Evolutionary conservation across 169 alveolate genomes (phyloP).

Genomic region (Besnoitia besnoiti): DNA sequence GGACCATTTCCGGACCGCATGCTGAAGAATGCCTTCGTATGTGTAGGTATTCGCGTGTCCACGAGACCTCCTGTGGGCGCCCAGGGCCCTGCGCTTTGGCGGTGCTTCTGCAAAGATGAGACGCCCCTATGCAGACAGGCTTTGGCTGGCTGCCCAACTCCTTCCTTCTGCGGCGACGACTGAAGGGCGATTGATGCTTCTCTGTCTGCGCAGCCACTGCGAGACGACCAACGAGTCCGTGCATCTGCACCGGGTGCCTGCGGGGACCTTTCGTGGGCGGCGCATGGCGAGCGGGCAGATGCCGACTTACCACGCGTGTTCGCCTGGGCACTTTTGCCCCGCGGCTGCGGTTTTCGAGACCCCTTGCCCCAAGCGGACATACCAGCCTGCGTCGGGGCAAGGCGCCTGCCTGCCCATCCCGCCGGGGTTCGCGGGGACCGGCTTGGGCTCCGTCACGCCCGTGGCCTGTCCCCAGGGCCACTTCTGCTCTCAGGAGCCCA

Average conservation of each 20-base stretch:
- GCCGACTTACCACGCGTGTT: neutral
- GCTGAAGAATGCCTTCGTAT: too few species aligned
- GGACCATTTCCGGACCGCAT: too few species aligned
- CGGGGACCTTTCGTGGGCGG: neutral
- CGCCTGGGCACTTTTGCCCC: slow-evolving; percentile 50
- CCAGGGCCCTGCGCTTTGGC: too few species aligned
- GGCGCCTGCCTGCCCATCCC: neutral
- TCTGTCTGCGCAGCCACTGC: neutral
- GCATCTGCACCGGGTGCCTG: neutral
- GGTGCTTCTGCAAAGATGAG: too few species aligned
- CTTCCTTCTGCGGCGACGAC: too few species aligned
- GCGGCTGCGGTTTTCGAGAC: neutral
- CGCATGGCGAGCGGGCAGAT: slow-evolving; percentile 15
- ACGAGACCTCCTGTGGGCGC: too few species aligned
- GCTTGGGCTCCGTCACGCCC: neutral
- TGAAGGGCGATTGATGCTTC: too few species aligned
- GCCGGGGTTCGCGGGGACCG: slow-evolving; percentile 22
- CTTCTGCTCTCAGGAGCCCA: slow-evolving; percentile 3
- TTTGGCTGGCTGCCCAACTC: too few species aligned
- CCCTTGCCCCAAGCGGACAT: neutral
- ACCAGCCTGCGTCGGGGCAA: neutral
- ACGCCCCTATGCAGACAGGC: too few species aligned
- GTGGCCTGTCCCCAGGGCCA: slow-evolving; percentile 48
- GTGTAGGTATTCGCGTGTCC: too few species aligned
- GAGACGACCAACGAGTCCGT: neutral